phyloP scores from a whole-genome alignment of 2,329 filamentous ascomycete genomes.

The Penicillium sp. region DNA sequence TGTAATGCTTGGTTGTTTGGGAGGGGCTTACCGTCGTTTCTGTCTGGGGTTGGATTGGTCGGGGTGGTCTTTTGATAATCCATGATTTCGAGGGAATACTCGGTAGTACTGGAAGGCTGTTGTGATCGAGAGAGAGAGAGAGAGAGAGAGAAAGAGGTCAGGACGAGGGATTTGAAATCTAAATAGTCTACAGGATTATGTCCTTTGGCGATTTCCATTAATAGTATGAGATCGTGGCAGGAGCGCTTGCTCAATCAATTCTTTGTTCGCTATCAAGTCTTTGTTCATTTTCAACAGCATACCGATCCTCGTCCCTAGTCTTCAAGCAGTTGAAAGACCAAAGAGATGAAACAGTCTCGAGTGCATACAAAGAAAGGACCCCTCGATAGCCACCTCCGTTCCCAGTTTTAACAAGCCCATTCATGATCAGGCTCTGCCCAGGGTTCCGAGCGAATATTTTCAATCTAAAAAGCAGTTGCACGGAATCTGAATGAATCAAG shows the following conservation, averaged over 20 bases:
- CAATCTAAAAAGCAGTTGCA: too few species aligned
- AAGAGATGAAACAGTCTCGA: neutral
- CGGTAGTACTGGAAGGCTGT: neutral
- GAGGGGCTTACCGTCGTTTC: neutral
- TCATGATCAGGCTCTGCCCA: too few species aligned
- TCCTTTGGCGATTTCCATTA: neutral
- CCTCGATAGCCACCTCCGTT: neutral
- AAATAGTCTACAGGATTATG: neutral
- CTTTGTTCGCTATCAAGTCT: too few species aligned
- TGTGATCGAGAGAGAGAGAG: neutral
- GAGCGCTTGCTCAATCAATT: neutral
- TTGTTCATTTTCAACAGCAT: neutral
- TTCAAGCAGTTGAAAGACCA: neutral
- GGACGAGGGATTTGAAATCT: neutral
- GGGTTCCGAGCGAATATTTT: too few species aligned
- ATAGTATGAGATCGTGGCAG: neutral
- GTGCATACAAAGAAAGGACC: neutral
- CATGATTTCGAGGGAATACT: neutral
- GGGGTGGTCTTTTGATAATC: neutral
- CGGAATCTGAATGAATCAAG: too few species aligned
- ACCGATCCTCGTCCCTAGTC: too few species aligned
- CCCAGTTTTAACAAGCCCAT: too few species aligned
- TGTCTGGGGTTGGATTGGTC: neutral
- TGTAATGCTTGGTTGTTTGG: neutral
- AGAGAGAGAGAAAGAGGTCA: neutral